A percentile compares a stretch with the other conserved stretches of the same genome.
phyloP scores from a whole-genome alignment of 805 yeast species.

The Kodamaea jinghongensis region DNA sequence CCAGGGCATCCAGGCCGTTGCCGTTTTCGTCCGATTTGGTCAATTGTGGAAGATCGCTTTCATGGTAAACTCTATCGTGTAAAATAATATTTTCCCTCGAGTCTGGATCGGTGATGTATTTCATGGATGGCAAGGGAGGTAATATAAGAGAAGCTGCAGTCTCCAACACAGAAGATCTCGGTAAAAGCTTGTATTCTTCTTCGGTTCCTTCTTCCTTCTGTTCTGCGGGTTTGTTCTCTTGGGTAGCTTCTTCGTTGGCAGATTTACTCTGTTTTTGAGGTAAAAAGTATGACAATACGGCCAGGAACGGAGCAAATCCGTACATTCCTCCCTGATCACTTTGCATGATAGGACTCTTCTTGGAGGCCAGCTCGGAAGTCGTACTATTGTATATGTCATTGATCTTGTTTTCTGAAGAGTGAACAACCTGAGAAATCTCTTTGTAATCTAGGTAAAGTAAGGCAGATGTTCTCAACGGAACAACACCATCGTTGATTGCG shows the following conservation, averaged over 20 bases:
- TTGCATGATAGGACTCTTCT: slow-evolving; percentile 12
- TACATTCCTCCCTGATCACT: slow-evolving; percentile 1
- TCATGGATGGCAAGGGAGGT: slow-evolving; percentile 75
- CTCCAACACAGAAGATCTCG: slow-evolving; percentile 72
- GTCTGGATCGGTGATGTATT: slow-evolving; percentile 66
- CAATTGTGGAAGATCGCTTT: slow-evolving; percentile 56
- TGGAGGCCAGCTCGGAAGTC: background rate
- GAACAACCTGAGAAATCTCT: slow-evolving; percentile 38
- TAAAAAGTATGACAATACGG: slow-evolving; percentile 38
- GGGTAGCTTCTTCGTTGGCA: slow-evolving; percentile 13
- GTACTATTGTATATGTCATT: slow-evolving; percentile 1
- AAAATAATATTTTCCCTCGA: slow-evolving; percentile 64
- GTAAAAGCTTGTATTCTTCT: slow-evolving; percentile 34
- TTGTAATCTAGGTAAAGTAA: slow-evolving; percentile 82
- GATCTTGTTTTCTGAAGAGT: slow-evolving; percentile 9
- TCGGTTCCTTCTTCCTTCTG: slow-evolving; percentile 14
- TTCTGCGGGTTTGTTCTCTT: slow-evolving; percentile 7
- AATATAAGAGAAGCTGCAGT: slow-evolving; percentile 74
- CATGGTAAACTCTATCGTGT: slow-evolving; percentile 77
- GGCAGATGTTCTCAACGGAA: slow-evolving; percentile 89
- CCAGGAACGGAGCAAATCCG: slow-evolving; percentile 30
- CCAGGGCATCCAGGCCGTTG: background rate
- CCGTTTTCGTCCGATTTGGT: background rate
- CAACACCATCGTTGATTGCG: slow-evolving; percentile 90
- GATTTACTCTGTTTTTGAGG: slow-evolving; percentile 40